Conservation (phyloP, 2,329 filamentous ascomycete species). For the Pyricularia sp. region DNA sequence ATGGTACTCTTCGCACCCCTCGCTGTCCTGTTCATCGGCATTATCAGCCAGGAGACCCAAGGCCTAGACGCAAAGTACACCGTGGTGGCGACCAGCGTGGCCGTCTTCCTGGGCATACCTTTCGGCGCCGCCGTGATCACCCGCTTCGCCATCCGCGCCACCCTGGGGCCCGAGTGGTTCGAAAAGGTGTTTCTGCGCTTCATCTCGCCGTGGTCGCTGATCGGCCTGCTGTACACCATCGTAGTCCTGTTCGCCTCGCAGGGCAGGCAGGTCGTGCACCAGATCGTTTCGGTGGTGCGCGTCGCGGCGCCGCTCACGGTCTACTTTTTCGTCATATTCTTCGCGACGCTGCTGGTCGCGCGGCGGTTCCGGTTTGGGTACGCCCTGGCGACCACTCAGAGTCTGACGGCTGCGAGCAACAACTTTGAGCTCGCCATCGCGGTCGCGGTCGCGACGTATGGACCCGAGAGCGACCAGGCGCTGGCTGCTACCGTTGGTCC, state of each 20-base stretch:
- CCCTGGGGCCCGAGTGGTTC: constrained; percentile 53
- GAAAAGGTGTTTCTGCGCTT: constrained; percentile 60
- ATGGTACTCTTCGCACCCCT: constrained; percentile 66
- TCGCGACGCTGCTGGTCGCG: constrained; percentile 52
- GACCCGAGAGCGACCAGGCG: constrained; percentile 68
- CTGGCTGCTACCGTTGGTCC: constrained; percentile 77
- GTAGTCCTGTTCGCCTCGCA: constrained; percentile 79
- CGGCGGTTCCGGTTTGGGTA: constrained; percentile 67
- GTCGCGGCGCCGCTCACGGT: constrained; percentile 74
- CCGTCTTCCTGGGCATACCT: constrained; percentile 77
- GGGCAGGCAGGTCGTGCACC: constrained; percentile 65
- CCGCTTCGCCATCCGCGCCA: constrained; percentile 47
- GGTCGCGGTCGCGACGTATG: constrained; percentile 74
- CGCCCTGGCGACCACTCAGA: constrained; percentile 62
- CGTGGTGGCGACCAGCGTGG: constrained; percentile 69
- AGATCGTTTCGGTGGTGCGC: constrained; percentile 73
- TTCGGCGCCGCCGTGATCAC: constrained; percentile 73
- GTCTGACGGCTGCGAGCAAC: constrained; percentile 84
- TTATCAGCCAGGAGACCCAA: constrained; percentile 46
- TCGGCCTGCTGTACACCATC: constrained; percentile 82
- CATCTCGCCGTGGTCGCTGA: constrained; percentile 63
- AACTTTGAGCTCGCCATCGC: constrained; percentile 92
- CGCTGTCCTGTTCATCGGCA: constrained; percentile 57
- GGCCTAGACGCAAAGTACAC: constrained; percentile 42
- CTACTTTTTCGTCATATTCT: constrained; percentile 73